A percentile compares a stretch with the other conserved stretches of the same genome.
These are phyloP conservation scores for Keqinozyma sinolaborantium DNA, from an alignment of 1,139 yeast species.

Conservation along the genomic window DNA sequence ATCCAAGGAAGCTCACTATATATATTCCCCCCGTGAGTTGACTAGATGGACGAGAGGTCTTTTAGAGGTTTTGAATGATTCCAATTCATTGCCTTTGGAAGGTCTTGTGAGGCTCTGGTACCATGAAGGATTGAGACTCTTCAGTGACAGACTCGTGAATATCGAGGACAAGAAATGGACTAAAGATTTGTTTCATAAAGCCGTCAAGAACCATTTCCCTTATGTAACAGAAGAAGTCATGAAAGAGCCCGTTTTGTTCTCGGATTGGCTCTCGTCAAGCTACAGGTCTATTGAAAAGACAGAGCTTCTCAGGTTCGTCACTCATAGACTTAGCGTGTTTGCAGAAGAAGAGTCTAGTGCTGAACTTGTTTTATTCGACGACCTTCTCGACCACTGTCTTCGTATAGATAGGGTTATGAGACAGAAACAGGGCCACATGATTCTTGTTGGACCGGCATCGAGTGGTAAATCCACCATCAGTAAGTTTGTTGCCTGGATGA, in stretches of 20 bases:
- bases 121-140: constrained; percentile 77
- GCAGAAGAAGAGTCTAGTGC: constrained; percentile 73
- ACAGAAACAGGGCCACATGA: constrained; percentile 88
- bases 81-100: constrained; percentile 31
- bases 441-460: constrained; percentile 81
- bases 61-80: constrained; percentile 47
- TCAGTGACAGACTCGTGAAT: constrained; percentile 64
- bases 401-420: constrained; percentile 79
- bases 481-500: constrained; percentile 89
- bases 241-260: constrained; percentile 54
- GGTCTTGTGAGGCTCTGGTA: constrained; percentile 68
- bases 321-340: constrained; percentile 66
- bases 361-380: constrained; percentile 63
- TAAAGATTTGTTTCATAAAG: constrained; percentile 32
- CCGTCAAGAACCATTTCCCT: constrained; percentile 44
- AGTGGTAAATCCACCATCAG: constrained; percentile 79
- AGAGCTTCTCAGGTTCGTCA: constrained; percentile 52
- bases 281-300: constrained; percentile 55
- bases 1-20: constrained; percentile 50
- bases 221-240: constrained; percentile 36
- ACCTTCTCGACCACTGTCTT: constrained; percentile 69
- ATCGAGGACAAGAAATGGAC: constrained; percentile 54
- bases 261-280: constrained; percentile 69
- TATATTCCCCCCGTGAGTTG: constrained; percentile 87
- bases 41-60: constrained; percentile 89